Evolutionary conservation across 192 early-diverging fungal genomes (phyloP).

Genomic region (Coemansia sp.): DNA sequence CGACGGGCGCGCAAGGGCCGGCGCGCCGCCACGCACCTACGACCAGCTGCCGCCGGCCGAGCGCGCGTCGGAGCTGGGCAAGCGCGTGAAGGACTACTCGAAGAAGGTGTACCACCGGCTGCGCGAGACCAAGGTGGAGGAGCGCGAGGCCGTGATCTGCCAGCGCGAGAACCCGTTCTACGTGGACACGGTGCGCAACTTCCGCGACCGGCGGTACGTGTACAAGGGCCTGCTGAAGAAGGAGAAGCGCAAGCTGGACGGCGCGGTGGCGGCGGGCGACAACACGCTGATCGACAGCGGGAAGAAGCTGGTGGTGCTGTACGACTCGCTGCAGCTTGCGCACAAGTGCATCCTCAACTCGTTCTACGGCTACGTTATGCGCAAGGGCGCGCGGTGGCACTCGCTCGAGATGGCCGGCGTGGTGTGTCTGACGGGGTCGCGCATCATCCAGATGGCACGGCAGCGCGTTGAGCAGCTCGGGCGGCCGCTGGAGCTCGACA

Average conservation of each 20-base stretch:
- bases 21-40: constrained; percentile 60
- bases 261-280: constrained; percentile 66
- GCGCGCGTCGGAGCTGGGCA: constrained; percentile 70
- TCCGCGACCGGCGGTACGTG: constrained; percentile 97
- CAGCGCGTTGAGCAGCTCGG: constrained; percentile 90
- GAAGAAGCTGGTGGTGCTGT: constrained; percentile 90
- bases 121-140: constrained; percentile 77
- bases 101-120: constrained; percentile 84
- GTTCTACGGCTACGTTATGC: constrained; percentile 99
- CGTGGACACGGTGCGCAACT: constrained; percentile 92
- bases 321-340: constrained; percentile 96
- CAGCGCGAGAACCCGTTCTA: constrained; percentile 99
- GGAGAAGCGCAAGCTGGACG: constrained; percentile 84
- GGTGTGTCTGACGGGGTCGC: constrained; percentile 93
- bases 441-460: constrained; percentile 96
- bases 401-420: constrained; percentile 99
- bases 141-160: constrained; percentile 89
- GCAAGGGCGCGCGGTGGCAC: constrained; percentile 97
- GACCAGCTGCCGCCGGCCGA: constrained; percentile 67
- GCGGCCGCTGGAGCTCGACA: constrained; percentile 93
- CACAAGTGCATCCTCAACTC: constrained; percentile 96
- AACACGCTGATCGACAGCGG: constrained; percentile 72
- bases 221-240: constrained; percentile 94
- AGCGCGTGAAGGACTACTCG: constrained; percentile 83
- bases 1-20: constrained; percentile 46